Evolutionary conservation across 768 basidiomycete genomes (phyloP).

Genomic region (Cytidiella melzeri): DNA sequence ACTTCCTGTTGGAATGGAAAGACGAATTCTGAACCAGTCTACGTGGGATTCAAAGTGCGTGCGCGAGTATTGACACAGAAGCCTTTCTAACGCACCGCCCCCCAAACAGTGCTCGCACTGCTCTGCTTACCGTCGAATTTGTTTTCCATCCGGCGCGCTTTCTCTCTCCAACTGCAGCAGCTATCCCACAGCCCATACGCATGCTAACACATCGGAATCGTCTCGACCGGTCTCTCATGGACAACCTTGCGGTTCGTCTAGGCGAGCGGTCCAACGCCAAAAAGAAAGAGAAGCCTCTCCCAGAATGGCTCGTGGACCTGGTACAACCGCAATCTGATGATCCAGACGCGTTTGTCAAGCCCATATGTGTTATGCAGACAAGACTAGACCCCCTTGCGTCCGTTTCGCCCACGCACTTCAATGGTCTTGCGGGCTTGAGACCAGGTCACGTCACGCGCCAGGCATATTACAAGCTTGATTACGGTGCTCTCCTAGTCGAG

Average conservation of each 20-base stretch:
- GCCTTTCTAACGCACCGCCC: constrained; percentile 39
- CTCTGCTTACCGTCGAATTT: constrained; percentile 69
- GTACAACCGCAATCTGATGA: constrained; percentile 49
- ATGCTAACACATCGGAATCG: constrained; percentile 63
- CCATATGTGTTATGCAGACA: constrained; percentile 58
- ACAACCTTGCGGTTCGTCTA: constrained; percentile 42
- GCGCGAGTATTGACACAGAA: too few species aligned
- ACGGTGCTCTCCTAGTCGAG: constrained; percentile 37
- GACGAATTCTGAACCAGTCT: constrained; percentile 72
- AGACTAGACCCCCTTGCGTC: constrained; percentile 27
- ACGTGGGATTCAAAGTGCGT: constrained; percentile 77
- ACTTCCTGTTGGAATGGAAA: constrained; percentile 79
- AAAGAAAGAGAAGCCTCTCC: constrained; percentile 37
- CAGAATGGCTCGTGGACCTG: constrained; percentile 53
- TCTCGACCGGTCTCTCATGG: constrained; percentile 43
- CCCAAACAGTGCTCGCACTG: constrained; percentile 58
- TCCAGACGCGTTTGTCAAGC: constrained; percentile 47
- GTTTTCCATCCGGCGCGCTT: constrained; percentile 54
- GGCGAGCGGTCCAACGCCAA: constrained; percentile 35
- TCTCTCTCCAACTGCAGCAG: constrained; percentile 32
- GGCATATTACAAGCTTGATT: constrained; percentile 55
- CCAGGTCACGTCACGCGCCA: constrained; percentile 20
- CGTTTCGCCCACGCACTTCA: constrained; percentile 9
- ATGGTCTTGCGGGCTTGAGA: constrained; percentile 6
- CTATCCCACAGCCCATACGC: constrained; percentile 35